Percentiles rank a stretch among this genome's conserved stretches.
Conservation (phyloP, 768 basidiomycete species). For the Scleroderma citrinum region DNA sequence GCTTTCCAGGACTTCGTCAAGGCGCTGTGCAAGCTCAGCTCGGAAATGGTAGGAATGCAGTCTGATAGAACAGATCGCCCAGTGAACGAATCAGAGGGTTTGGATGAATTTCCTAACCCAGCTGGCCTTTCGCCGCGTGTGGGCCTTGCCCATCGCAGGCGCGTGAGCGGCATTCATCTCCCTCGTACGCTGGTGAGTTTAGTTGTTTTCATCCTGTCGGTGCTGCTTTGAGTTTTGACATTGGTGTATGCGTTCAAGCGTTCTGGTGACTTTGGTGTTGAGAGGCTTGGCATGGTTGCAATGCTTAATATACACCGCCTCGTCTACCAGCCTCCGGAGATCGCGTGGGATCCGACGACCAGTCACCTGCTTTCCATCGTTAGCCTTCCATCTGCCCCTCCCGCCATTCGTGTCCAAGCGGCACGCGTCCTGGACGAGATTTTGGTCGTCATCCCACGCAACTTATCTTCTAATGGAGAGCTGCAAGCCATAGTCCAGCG, state of each 20-base stretch:
- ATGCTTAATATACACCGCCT: slow-evolving; percentile 84
- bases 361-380: slow-evolving; percentile 76
- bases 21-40: slow-evolving; percentile 80
- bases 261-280: slow-evolving; percentile 92
- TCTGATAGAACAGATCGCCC: slow-evolving; percentile 29
- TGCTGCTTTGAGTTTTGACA: not conserved
- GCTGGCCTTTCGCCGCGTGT: slow-evolving; percentile 36
- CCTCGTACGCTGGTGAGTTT: slow-evolving; percentile 68
- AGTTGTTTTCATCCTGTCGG: not conserved
- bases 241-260: slow-evolving; percentile 42
- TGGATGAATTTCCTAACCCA: slow-evolving; percentile 30
- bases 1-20: slow-evolving; percentile 75
- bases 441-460: slow-evolving; percentile 69
- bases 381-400: slow-evolving; percentile 62
- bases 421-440: slow-evolving; percentile 84
- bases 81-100: slow-evolving; percentile 26
- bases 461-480: slow-evolving; percentile 53
- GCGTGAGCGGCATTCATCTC: slow-evolving; percentile 86
- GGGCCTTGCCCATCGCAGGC: slow-evolving; percentile 49
- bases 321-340: slow-evolving; percentile 71
- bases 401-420: slow-evolving; percentile 80
- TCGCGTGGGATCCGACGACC: slow-evolving; percentile 83
- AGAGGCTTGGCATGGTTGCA: slow-evolving; percentile 74
- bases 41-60: slow-evolving; percentile 92
- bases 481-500: slow-evolving; percentile 68